These are phyloP conservation scores for Penicillium salamii DNA, from an alignment of 495 filamentous ascomycete genomes.

Conservation along the genomic window DNA sequence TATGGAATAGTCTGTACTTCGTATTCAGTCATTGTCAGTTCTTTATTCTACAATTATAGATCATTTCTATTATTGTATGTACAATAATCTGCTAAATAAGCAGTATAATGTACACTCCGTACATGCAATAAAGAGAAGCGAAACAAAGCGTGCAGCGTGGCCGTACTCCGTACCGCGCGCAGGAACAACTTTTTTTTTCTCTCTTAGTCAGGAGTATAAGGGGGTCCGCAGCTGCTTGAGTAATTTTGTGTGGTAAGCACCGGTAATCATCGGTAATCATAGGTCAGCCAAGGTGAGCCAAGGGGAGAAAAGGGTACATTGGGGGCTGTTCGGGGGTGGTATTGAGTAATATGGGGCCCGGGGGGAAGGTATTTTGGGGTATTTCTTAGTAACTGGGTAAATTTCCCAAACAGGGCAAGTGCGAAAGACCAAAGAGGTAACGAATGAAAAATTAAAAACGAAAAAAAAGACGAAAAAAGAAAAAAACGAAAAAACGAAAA, in stretches of 20 bases:
- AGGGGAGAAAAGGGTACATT: no score
- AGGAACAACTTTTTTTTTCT: slow-evolving; percentile 10
- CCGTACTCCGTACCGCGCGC: no score
- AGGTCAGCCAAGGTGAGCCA: no score
- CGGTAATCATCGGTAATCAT: no score
- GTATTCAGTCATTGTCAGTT: not conserved
- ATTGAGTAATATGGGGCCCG: no score
- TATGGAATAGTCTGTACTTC: slow-evolving; percentile 5
- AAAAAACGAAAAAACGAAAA: slow-evolving; percentile 10
- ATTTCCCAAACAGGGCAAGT: not conserved
- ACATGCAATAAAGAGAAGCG: not conserved
- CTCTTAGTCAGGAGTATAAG: not conserved
- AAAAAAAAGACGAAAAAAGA: slow-evolving; percentile 3
- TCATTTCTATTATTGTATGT: no score
- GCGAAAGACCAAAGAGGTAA: not conserved
- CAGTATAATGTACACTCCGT: no score
- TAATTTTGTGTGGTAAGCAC: no score
- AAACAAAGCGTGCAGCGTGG: not conserved
- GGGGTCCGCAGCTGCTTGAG: not conserved
- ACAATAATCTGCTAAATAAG: no score
- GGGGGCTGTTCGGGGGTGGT: no score
- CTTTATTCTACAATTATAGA: not conserved
- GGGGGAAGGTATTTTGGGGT: not conserved
- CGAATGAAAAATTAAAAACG: not conserved
- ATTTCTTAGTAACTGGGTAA: not conserved